Conservation (phyloP, 2,329 filamentous ascomycete species). For the Fusarium secorum region DNA sequence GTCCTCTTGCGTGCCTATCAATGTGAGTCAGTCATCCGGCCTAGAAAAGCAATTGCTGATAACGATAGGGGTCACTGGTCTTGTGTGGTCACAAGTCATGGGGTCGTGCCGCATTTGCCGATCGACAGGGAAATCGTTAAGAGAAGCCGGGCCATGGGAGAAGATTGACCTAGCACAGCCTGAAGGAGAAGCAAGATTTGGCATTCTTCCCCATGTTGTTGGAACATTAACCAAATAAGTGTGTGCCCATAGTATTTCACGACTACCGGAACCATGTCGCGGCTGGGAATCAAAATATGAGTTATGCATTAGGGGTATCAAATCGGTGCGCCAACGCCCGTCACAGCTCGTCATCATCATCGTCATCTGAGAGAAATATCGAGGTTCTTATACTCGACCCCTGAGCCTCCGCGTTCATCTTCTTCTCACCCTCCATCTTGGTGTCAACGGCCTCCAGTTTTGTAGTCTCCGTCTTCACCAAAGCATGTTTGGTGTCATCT, state of each 20-base stretch:
- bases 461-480: not conserved
- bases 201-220: slow-evolving; percentile 57
- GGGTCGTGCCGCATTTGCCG: slow-evolving; percentile 62
- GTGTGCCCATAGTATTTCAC: not conserved
- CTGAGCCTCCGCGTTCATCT: slow-evolving; percentile 26
- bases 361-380: slow-evolving; percentile 51
- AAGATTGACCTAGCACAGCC: slow-evolving; percentile 57
- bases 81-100: slow-evolving; percentile 61
- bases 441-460: slow-evolving; percentile 9
- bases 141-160: slow-evolving; percentile 59
- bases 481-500: slow-evolving; percentile 5
- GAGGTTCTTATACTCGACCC: slow-evolving; percentile 42
- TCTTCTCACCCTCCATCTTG: slow-evolving; percentile 21
- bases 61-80: slow-evolving; percentile 55
- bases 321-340: slow-evolving; percentile 10
- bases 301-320: slow-evolving; percentile 37
- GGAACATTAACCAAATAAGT: slow-evolving; percentile 61
- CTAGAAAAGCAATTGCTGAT: not conserved
- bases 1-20: slow-evolving; percentile 58
- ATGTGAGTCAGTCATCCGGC: slow-evolving; percentile 49
- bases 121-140: slow-evolving; percentile 56
- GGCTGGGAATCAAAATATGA: not conserved
- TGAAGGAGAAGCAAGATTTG: slow-evolving; percentile 52
- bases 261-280: not conserved
- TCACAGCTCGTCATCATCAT: slow-evolving; percentile 51